Evolutionary conservation across 1,284 basidiomycete species (phyloP), one percentile per base, ranked within the genome.

Genomic region (Ganoderma lingzhi): DNA sequence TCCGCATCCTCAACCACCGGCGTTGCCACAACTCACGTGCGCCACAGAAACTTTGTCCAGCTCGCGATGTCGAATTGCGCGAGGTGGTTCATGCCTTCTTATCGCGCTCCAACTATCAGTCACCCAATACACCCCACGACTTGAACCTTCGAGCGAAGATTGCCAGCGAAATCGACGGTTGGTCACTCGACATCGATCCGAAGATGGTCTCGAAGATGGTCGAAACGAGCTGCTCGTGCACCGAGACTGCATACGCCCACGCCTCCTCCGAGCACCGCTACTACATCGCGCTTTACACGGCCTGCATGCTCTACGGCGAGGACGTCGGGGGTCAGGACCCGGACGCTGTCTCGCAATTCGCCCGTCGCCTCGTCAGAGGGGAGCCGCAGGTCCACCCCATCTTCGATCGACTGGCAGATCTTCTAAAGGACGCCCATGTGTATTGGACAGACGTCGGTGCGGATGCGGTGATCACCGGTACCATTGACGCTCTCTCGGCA

Each of bases 281-380:
- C 63, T 73, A 73, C 63, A 68, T 73, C 61, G 72, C 72, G 4
- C 59, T 73, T 28, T 73, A 73, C 56, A 73, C 70, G 41, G 72
- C 72, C 9, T 73, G 70, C 63, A 71, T 73, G 72, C 68, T 73
- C 48, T 73, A 73, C 55, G 72, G 66, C 62, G 72, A 73, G 23
- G 72, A 73, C 15, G 66, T 71, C 4, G 70, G 72, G 30, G 66
- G 59, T n/a, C 51, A 66, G 42, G 66, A 73, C 41, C 66, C 70
- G 9, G 63, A 70, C 8, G 66, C 70, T 28, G 65, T 73, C 30
- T 62, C 66, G 6, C 68, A 73, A 15, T 73, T 73, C 56, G 70
- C 68, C 6, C 70, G 70, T 23, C 68, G 72, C 17, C 63, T 73
- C 5, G 65, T 73, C n/a, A 45, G 37, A 10, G 72, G 72, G 8